A percentile compares a stretch with the other conserved stretches of the same genome.
Conservation (phyloP, 331 rosid genomes). For the Prunus yedoensis region DNA sequence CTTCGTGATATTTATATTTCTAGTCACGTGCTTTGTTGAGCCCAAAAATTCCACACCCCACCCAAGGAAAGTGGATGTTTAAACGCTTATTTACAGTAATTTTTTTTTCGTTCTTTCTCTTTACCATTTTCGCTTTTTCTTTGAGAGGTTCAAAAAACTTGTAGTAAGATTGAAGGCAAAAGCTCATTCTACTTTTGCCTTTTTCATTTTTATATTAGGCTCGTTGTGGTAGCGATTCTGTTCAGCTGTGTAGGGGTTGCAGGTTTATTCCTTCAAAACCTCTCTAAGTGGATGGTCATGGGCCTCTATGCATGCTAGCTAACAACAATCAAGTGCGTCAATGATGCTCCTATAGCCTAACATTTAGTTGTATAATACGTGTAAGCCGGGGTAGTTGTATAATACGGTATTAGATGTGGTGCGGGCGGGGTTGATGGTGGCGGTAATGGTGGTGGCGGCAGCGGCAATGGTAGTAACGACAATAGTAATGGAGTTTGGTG, state of each 20-base stretch:
- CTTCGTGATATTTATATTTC: background rate
- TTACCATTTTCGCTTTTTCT: background rate
- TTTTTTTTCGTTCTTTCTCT: background rate
- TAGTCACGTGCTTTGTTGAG: conserved; percentile 18
- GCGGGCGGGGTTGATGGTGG: too few relatives aligned
- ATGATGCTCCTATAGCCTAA: conserved; percentile 29
- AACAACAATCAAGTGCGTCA: conserved; percentile 26
- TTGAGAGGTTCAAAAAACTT: background rate
- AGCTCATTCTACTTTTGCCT: background rate
- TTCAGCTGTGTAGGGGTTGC: background rate
- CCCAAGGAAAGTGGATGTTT: conserved; percentile 1
- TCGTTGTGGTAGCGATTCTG: background rate
- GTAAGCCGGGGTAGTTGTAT: too few relatives aligned
- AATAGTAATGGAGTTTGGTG: too few relatives aligned
- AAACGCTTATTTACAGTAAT: too few relatives aligned
- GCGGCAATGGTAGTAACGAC: too few relatives aligned
- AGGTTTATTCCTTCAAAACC: background rate
- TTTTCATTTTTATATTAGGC: background rate
- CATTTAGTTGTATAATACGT: background rate
- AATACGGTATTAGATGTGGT: too few relatives aligned
- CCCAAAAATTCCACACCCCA: conserved; percentile 18
- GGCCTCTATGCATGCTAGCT: background rate
- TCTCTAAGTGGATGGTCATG: background rate
- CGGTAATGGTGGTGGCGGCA: too few relatives aligned
- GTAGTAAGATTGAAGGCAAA: background rate